phyloP scores from a whole-genome alignment of 1,284 basidiomycete species.

The Schizopora paradoxa region DNA sequence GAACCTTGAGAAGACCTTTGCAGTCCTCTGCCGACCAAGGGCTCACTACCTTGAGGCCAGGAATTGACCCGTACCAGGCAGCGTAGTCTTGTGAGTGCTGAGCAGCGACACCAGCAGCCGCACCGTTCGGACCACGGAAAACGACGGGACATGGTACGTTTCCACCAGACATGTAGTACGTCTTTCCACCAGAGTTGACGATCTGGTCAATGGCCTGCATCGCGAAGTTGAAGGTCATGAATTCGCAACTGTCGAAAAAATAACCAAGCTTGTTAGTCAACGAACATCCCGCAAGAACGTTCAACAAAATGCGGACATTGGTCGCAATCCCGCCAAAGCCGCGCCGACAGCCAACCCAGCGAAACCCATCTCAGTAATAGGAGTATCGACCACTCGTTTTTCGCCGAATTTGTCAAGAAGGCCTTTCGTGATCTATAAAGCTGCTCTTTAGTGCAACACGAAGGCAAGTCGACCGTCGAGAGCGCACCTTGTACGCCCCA shows the following conservation, averaged over 20 bases:
- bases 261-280: slow-evolving; percentile 16
- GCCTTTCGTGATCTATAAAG: slow-evolving; percentile 85
- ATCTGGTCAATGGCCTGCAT: slow-evolving; percentile 99
- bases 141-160: slow-evolving; percentile 97
- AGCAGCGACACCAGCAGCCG: slow-evolving; percentile 93
- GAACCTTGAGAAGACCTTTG: slow-evolving; percentile 93
- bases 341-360: slow-evolving; percentile 95
- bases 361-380: slow-evolving; percentile 99
- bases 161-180: slow-evolving; percentile 99
- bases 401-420: slow-evolving; percentile 99
- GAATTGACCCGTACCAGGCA: slow-evolving; percentile 84
- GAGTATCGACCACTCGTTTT: slow-evolving; percentile 96
- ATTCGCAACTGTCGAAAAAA: slow-evolving; percentile 75
- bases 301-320: slow-evolving; percentile 52
- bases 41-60: slow-evolving; percentile 96
- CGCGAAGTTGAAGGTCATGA: slow-evolving; percentile 98
- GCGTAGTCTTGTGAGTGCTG: slow-evolving; percentile 92
- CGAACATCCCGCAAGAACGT: slow-evolving; percentile 4
- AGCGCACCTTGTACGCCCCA: slow-evolving; percentile 93
- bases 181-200: slow-evolving; percentile 99
- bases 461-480: slow-evolving; percentile 3
- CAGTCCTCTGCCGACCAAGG: slow-evolving; percentile 98
- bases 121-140: slow-evolving; percentile 99
- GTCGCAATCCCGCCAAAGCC: slow-evolving; percentile 89
- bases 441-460: slow-evolving; percentile 10